Base-by-base conservation (phyloP, 2,329 filamentous ascomycete genomes). In the Ascochyta koolunga region DNA sequence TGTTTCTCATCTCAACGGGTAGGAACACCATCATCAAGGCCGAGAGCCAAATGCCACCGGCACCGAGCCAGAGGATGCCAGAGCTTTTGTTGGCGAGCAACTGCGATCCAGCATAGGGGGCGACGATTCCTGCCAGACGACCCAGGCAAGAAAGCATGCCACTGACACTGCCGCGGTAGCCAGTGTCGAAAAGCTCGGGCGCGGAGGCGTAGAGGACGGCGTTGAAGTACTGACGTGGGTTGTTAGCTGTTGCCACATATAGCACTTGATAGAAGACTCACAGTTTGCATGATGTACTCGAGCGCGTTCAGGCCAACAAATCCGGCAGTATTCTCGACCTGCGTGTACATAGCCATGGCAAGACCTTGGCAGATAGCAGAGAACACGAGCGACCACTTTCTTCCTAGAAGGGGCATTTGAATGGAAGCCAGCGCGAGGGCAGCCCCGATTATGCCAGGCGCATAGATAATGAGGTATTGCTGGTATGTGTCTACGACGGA, bases 231-330 rank as follows among this genome's bases (percentile, higher is more conserved):
- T 69, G 15, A 1, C 16, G 16, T 11, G 5, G 0, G 6, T 1
- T 2, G 41, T 53, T 25, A 50, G 50, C 18, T 8, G 6, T 25
- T 5, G 21, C 9, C 11, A 5, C 7, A 2, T 5, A 15, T 5
- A 16, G 8, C 1, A n/a, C 2, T 22, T 8, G 6, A 8, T 3
- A 3, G 1, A 4, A 5, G 3, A 56, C 63, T 56, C 48, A 67
- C 66, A 22, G 67, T 70, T 46, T 70, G 67, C 67, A 70, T 70
- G n/a, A 70, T 65, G 42, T 70, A 70, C 40, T 70, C 67, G 7
- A 70, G 61, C 1, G 67, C 67, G 27, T 70, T 70, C 18, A 70
- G 21, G 2, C 67, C 67, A 8, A 70, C 67, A 22, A 61, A 70
- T 2, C 63, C 67, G 15, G 61, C 61, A 4, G 67, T 68, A 9